A percentile compares a stretch with the other conserved stretches of the same genome.
Conservation (phyloP, 1,139 yeast species). For the Taphrina wiesneri region DNA sequence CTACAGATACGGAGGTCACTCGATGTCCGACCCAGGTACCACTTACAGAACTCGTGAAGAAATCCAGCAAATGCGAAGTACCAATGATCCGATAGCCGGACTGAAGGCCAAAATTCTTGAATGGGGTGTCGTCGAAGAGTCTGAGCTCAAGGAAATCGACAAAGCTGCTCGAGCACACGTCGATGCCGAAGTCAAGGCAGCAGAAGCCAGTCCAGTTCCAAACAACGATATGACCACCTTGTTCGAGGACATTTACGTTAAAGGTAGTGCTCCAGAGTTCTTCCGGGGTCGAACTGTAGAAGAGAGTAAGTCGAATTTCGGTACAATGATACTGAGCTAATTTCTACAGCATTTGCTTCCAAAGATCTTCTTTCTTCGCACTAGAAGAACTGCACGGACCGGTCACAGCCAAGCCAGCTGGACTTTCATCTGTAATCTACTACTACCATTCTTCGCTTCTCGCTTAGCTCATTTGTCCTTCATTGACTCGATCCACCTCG, state of each 20-base stretch:
- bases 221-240: conserved; percentile 92
- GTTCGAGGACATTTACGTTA: conserved; percentile 95
- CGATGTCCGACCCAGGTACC: conserved; percentile 46
- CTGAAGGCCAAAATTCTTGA: conserved; percentile 84
- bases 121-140: conserved; percentile 83
- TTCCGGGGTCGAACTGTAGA: conserved; percentile 96
- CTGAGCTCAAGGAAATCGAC: conserved; percentile 85
- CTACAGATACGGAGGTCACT: conserved; percentile 99
- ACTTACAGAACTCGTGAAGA: conserved; percentile 78
- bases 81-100: conserved; percentile 97
- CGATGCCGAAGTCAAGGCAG: conserved; percentile 89
- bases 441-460: neutral
- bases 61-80: conserved; percentile 98
- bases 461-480: neutral
- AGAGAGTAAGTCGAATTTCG: conserved; percentile 49
- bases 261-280: conserved; percentile 87
- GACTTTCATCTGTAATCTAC: neutral
- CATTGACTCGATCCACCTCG: too few species aligned
- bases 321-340: neutral
- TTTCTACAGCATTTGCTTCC: conserved; percentile 5
- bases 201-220: conserved; percentile 92
- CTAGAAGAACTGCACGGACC: neutral
- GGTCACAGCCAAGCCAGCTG: too few species aligned
- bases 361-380: conserved; percentile 19
- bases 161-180: conserved; percentile 94